These are phyloP conservation scores for Coemansia sp. DNA, from an alignment of 192 early-diverging fungal species.

Conservation along the genomic window DNA sequence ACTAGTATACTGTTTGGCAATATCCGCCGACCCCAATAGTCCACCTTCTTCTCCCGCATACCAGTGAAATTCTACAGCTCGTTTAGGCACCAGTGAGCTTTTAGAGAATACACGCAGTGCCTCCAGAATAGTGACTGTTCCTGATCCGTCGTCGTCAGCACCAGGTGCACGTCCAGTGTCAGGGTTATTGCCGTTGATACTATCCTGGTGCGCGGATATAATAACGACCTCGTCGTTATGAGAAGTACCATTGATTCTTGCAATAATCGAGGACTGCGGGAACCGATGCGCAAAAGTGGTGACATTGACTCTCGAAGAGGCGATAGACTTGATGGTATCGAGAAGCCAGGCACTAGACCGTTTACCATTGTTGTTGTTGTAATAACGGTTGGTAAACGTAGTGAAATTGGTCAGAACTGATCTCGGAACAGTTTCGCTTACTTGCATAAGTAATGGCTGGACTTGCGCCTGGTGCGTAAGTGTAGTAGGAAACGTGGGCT, in stretches of 20 bases:
- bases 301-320: slow-evolving; percentile 6
- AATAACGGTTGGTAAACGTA: slow-evolving; percentile 82
- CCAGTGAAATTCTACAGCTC: slow-evolving; percentile 90
- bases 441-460: slow-evolving; percentile 54
- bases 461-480: slow-evolving; percentile 59
- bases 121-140: slow-evolving; percentile 82
- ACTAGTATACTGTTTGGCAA: slow-evolving; percentile 66
- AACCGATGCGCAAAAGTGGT: slow-evolving; percentile 16
- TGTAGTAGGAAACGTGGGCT: slow-evolving; percentile 41
- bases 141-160: slow-evolving; percentile 85
- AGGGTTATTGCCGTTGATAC: slow-evolving; percentile 77
- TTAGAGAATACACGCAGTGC: slow-evolving; percentile 67
- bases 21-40: slow-evolving; percentile 83
- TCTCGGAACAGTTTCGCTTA: slow-evolving; percentile 64
- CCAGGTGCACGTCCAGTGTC: slow-evolving; percentile 70
- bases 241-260: slow-evolving; percentile 10
- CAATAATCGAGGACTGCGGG: slow-evolving; percentile 28
- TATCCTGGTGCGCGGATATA: slow-evolving; percentile 88
- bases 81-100: slow-evolving; percentile 65
- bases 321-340: slow-evolving; percentile 40
- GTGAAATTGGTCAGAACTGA: slow-evolving; percentile 71
- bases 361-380: slow-evolving; percentile 64
- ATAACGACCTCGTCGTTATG: slow-evolving; percentile 64
- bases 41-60: slow-evolving; percentile 89
- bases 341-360: slow-evolving; percentile 67